Percentiles rank a stretch among this genome's conserved stretches.
These are phyloP conservation scores for Kluyveromyces siamensis DNA, from an alignment of 805 yeast species.

Conservation along the genomic window DNA sequence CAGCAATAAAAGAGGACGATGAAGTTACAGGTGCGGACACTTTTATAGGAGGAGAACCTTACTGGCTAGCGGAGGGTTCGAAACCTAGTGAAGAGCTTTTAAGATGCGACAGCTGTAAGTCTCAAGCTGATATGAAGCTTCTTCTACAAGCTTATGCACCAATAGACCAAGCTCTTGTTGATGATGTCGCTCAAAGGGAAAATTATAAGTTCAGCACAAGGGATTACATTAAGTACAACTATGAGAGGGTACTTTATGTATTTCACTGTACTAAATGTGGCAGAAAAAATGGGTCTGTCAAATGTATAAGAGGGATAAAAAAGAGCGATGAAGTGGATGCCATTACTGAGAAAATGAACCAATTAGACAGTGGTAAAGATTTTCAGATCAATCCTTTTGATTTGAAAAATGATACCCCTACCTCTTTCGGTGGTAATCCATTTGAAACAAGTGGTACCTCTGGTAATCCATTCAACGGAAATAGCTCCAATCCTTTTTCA, in stretches of 20 bases:
- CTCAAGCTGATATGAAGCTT: slow-evolving; percentile 44
- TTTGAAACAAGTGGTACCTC: slow-evolving; percentile 27
- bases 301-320: slow-evolving; percentile 68
- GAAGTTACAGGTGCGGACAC: slow-evolving; percentile 53
- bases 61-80: slow-evolving; percentile 59
- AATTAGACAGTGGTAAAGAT: slow-evolving; percentile 34
- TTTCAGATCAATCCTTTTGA: slow-evolving; percentile 30
- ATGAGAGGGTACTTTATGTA: slow-evolving; percentile 75
- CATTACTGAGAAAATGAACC: slow-evolving; percentile 36
- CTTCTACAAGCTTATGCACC: slow-evolving; percentile 78
- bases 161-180: slow-evolving; percentile 35
- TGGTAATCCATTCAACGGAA: slow-evolving; percentile 32
- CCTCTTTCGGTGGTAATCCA: slow-evolving; percentile 24
- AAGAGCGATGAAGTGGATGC: slow-evolving; percentile 34
- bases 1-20: slow-evolving; percentile 39
- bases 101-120: slow-evolving; percentile 57
- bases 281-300: slow-evolving; percentile 58
- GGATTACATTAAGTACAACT: slow-evolving; percentile 37
- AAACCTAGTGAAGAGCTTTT: slow-evolving; percentile 45
- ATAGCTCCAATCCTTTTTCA: slow-evolving; percentile 17
- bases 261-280: slow-evolving; percentile 73
- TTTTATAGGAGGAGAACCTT: slow-evolving; percentile 71
- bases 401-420: slow-evolving; percentile 9
- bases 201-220: slow-evolving; percentile 6
- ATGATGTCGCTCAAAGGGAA: slow-evolving; percentile 10